Conservation (phyloP, 163 green algal species). For the Trebouxia gelatinosa region DNA sequence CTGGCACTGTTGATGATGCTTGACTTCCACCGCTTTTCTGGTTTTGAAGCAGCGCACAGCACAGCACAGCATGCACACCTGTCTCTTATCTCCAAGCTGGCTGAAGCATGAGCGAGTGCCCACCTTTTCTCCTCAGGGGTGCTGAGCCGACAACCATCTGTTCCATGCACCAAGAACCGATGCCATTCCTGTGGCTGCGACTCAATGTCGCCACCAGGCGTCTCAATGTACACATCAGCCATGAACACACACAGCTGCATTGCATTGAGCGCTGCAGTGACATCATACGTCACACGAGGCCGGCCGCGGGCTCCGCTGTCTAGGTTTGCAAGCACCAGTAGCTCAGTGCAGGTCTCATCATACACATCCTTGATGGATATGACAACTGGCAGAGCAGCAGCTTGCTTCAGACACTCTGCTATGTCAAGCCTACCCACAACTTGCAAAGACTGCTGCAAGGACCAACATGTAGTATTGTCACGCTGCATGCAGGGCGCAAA, state of each 20-base stretch:
- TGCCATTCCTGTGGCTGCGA: slow-evolving; percentile 52
- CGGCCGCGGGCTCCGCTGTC: slow-evolving; percentile 65
- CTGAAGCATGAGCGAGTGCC: no score
- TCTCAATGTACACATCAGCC: slow-evolving; percentile 62
- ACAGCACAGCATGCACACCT: no score
- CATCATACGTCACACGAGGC: slow-evolving; percentile 66
- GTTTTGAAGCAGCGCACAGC: no score
- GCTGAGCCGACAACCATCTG: slow-evolving; percentile 31
- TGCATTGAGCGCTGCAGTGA: slow-evolving; percentile 51
- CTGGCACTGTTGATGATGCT: no score
- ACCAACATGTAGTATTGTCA: no score
- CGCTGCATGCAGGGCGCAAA: no score
- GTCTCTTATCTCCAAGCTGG: no score
- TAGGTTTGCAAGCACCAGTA: slow-evolving; percentile 55
- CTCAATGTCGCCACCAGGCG: slow-evolving; percentile 10
- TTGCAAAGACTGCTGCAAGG: no score
- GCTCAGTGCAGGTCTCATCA: slow-evolving; percentile 53
- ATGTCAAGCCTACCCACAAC: no score
- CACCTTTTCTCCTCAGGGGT: slow-evolving; percentile 32
- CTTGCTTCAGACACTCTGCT: slow-evolving; percentile 40
- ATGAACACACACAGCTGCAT: slow-evolving; percentile 50
- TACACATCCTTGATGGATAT: slow-evolving; percentile 51
- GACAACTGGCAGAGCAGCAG: slow-evolving; percentile 52
- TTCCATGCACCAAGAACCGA: slow-evolving; percentile 60
- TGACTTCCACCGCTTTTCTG: no score